These are phyloP conservation scores for Fusarium transvaalense DNA, from an alignment of 2,329 filamentous ascomycete genomes.

Conservation along the genomic window DNA sequence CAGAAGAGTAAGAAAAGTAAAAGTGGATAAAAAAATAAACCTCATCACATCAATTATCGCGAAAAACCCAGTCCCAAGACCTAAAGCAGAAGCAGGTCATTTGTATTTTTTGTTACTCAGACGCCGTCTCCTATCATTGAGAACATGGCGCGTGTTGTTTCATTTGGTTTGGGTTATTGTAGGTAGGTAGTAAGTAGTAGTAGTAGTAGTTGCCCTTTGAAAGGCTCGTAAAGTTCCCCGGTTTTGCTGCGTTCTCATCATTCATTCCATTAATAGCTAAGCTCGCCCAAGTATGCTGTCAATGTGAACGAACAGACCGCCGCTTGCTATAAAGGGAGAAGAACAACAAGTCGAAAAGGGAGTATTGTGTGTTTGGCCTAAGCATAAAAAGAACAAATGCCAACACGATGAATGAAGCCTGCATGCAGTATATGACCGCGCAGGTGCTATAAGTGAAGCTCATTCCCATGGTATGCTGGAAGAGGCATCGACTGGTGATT, in stretches of 20 bases:
- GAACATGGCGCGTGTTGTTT: constrained; percentile 10
- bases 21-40: constrained; percentile 16
- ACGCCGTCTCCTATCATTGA: constrained; percentile 24
- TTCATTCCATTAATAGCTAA: constrained; percentile 15
- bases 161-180: constrained; percentile 17
- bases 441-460: constrained; percentile 17
- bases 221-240: constrained; percentile 1
- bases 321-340: constrained; percentile 29
- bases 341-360: constrained; percentile 11
- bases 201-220: neutral
- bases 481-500: constrained; percentile 3
- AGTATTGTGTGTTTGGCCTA: constrained; percentile 7
- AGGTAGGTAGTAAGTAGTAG: constrained; percentile 1
- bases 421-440: constrained; percentile 9
- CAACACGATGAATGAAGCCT: constrained; percentile 7
- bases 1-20: constrained; percentile 31
- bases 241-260: neutral
- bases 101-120: constrained; percentile 26
- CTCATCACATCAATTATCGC: constrained; percentile 32
- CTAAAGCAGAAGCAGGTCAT: constrained; percentile 20
- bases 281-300: constrained; percentile 19
- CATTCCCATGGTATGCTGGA: constrained; percentile 2
- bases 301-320: constrained; percentile 19
- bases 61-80: constrained; percentile 19
- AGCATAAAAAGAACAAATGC: constrained; percentile 10